Evolutionary conservation across 225 moss, liverwort and hornwort genomes (phyloP).

Genomic region (Anthoceros angustus): DNA sequence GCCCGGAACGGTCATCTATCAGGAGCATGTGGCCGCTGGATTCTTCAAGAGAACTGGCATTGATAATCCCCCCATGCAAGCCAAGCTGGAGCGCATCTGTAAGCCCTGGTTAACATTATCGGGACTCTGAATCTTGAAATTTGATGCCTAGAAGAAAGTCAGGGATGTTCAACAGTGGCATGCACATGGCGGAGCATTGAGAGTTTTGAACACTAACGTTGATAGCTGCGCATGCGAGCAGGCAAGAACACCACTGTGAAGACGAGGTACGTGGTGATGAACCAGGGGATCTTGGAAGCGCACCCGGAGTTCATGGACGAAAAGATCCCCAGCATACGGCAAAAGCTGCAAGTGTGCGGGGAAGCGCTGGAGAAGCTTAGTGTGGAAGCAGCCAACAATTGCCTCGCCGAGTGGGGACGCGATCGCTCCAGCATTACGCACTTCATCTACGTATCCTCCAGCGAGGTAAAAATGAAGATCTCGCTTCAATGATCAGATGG

Average conservation of each 20-base stretch:
- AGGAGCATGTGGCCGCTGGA: constrained; percentile 70
- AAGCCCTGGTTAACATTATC: constrained; percentile 4
- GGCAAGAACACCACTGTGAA: constrained; percentile 87
- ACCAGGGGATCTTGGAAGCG: constrained; percentile 44
- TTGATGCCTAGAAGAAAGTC: no score
- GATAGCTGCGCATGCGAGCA: constrained; percentile 9
- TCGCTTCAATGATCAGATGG: neutral
- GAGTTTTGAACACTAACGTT: neutral
- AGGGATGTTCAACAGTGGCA: neutral
- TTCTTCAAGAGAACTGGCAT: constrained; percentile 44
- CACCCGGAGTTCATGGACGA: constrained; percentile 58
- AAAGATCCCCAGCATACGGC: constrained; percentile 48
- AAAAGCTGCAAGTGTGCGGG: constrained; percentile 55
- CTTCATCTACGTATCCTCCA: constrained; percentile 81
- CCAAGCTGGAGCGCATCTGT: constrained; percentile 90
- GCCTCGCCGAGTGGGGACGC: constrained; percentile 73
- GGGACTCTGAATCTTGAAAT: neutral
- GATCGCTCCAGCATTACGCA: constrained; percentile 50
- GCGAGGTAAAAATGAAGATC: constrained; percentile 22
- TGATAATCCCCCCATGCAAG: constrained; percentile 47
- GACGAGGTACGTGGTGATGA: constrained; percentile 72
- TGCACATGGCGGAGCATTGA: neutral
- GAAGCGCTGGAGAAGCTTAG: constrained; percentile 88
- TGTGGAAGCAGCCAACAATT: constrained; percentile 44
- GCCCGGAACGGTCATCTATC: constrained; percentile 42